These are phyloP conservation scores for Basipetospora chlamydospora DNA, from an alignment of 2,329 filamentous ascomycete genomes.

Conservation along the genomic window DNA sequence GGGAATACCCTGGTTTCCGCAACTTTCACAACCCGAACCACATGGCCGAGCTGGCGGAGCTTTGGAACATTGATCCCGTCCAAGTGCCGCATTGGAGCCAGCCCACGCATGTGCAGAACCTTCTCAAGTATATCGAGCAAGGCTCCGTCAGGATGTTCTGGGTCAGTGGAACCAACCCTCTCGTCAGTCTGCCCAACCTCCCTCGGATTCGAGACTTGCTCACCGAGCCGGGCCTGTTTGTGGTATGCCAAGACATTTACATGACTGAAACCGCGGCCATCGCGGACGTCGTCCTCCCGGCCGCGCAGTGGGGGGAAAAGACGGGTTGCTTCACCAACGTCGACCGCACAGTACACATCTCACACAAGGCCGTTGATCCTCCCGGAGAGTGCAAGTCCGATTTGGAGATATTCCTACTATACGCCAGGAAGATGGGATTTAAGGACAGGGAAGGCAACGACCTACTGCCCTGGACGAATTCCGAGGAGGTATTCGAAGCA, in stretches of 20 bases:
- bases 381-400: conserved; percentile 20
- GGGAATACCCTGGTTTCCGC: conserved; percentile 22
- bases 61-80: conserved; percentile 21
- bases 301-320: conserved; percentile 22
- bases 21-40: conserved; percentile 19
- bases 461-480: conserved; percentile 14
- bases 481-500: conserved; percentile 20
- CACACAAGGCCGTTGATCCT: conserved; percentile 21
- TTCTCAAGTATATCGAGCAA: conserved; percentile 19
- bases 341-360: conserved; percentile 22
- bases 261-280: conserved; percentile 20
- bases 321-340: conserved; percentile 23
- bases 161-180: conserved; percentile 22
- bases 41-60: conserved; percentile 19
- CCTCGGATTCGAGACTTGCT: conserved; percentile 15
- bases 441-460: conserved; percentile 17
- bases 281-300: conserved; percentile 21
- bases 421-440: conserved; percentile 18
- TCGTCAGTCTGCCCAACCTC: conserved; percentile 21
- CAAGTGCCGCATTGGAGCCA: conserved; percentile 22
- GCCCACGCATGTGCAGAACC: conserved; percentile 21
- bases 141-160: conserved; percentile 22
- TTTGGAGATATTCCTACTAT: conserved; percentile 21
- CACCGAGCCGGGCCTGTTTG: conserved; percentile 18
- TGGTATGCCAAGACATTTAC: conserved; percentile 22